Percentiles rank a stretch among this genome's conserved stretches.
Conservation (phyloP, 2,329 filamentous ascomycete genomes). For the Calonectria crousiana region DNA sequence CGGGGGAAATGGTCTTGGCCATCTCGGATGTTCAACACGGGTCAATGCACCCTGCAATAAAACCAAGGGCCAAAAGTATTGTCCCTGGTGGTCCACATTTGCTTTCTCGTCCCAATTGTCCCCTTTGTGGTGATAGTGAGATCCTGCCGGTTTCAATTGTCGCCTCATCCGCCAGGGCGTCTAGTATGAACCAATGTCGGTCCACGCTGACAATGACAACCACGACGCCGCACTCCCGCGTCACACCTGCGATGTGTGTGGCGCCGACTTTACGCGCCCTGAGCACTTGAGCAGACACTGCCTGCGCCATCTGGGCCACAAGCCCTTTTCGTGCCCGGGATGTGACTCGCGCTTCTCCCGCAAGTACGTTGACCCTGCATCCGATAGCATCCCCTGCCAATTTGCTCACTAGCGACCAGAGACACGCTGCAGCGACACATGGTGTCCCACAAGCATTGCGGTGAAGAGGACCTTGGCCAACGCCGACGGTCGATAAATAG, state of each 20-base stretch:
- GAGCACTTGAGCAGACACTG: neutral
- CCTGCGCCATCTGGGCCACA: neutral
- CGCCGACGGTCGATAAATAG: neutral
- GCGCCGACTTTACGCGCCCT: neutral
- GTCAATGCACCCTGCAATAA: neutral
- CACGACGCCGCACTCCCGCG: neutral
- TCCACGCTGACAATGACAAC: no score
- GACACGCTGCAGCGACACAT: neutral
- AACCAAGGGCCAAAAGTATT: neutral
- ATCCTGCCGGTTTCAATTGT: neutral
- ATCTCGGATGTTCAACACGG: neutral
- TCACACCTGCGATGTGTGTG: neutral
- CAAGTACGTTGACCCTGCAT: neutral
- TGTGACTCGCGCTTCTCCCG: constrained; percentile 7
- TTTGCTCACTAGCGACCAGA: neutral
- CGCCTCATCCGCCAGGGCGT: neutral
- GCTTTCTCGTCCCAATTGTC: neutral
- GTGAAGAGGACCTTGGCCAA: neutral
- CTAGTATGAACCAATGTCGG: neutral
- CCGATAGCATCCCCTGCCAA: neutral
- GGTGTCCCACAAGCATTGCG: neutral
- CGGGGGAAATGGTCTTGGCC: neutral
- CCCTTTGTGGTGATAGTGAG: neutral
- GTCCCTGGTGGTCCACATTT: neutral
- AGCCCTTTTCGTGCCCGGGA: neutral